Evolutionary conservation across 2,329 filamentous ascomycete genomes (phyloP).

Genomic region (Davidsoniella virescens): DNA sequence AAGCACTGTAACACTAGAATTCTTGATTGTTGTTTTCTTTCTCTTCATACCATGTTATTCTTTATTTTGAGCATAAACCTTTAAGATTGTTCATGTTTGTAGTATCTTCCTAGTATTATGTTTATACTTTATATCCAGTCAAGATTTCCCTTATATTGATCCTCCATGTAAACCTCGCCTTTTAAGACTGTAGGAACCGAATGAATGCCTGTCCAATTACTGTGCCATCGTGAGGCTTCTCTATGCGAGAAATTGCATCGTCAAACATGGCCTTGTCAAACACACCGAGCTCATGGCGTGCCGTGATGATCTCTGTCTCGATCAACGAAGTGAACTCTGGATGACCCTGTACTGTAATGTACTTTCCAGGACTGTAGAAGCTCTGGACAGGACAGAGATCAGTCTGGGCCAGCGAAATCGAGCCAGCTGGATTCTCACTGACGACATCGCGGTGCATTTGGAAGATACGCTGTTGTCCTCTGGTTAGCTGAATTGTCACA

Average conservation of each 20-base stretch:
- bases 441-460: conserved; percentile 81
- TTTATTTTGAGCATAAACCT: background rate
- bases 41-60: background rate
- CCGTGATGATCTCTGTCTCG: conserved; percentile 48
- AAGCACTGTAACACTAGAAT: too few species aligned
- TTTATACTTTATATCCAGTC: background rate
- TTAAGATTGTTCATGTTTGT: conserved; percentile 8
- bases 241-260: conserved; percentile 50
- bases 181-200: conserved; percentile 42
- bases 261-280: conserved; percentile 51
- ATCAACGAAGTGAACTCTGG: conserved; percentile 67
- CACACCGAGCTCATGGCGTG: conserved; percentile 48
- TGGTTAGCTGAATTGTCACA: too few species aligned
- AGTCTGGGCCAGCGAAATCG: conserved; percentile 48
- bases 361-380: conserved; percentile 50
- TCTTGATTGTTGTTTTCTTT: background rate
- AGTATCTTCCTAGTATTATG: background rate
- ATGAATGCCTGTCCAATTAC: conserved; percentile 58
- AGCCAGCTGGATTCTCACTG: conserved; percentile 41
- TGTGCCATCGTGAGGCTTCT: conserved; percentile 63
- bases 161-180: conserved; percentile 25
- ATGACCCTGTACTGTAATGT: conserved; percentile 72
- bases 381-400: conserved; percentile 58
- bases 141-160: conserved; percentile 9
- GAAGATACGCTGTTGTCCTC: conserved; percentile 42